These are phyloP conservation scores for Pythium monospermum DNA, from an alignment of 352 stramenopile genomes.

Conservation along the genomic window DNA sequence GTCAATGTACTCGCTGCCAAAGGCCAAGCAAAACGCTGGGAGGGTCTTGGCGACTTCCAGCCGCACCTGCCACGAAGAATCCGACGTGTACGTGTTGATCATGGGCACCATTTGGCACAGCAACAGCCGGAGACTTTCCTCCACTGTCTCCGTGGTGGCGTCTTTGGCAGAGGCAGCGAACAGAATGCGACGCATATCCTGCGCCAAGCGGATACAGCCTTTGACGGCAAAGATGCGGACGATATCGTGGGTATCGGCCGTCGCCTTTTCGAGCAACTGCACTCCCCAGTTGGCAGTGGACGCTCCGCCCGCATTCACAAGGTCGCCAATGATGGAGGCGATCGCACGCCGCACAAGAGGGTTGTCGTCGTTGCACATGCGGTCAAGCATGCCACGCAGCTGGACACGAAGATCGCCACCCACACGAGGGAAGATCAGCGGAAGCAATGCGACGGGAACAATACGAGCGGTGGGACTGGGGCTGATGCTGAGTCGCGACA, in stretches of 20 bases:
- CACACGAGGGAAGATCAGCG: conserved; percentile 72
- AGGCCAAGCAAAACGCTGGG: conserved; percentile 67
- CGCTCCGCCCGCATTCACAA: conserved; percentile 50
- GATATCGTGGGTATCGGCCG: conserved; percentile 81
- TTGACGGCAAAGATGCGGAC: conserved; percentile 86
- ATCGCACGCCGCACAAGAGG: conserved; percentile 78
- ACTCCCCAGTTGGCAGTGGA: conserved; percentile 62
- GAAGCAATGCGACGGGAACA: conserved; percentile 70
- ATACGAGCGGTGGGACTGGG: conserved; percentile 81
- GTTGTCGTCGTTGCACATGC: conserved; percentile 85
- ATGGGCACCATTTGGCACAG: conserved; percentile 82
- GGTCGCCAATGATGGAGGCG: conserved; percentile 75
- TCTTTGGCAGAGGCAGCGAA: conserved; percentile 8
- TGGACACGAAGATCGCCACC: conserved; percentile 71
- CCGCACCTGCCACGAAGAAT: conserved; percentile 86
- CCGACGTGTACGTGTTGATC: conserved; percentile 85
- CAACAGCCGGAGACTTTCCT: conserved; percentile 52
- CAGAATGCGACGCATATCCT: conserved; percentile 50
- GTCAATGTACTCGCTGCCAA: conserved; percentile 76
- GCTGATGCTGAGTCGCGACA: conserved; percentile 77
- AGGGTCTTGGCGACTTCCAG: conserved; percentile 72
- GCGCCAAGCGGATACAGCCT: conserved; percentile 68
- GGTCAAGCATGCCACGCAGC: conserved; percentile 82
- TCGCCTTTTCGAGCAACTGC: conserved; percentile 75
- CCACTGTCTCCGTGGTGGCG: conserved; percentile 19